Base-by-base conservation (phyloP, 176 grass and related monocot species). In the Areca catechu region DNA sequence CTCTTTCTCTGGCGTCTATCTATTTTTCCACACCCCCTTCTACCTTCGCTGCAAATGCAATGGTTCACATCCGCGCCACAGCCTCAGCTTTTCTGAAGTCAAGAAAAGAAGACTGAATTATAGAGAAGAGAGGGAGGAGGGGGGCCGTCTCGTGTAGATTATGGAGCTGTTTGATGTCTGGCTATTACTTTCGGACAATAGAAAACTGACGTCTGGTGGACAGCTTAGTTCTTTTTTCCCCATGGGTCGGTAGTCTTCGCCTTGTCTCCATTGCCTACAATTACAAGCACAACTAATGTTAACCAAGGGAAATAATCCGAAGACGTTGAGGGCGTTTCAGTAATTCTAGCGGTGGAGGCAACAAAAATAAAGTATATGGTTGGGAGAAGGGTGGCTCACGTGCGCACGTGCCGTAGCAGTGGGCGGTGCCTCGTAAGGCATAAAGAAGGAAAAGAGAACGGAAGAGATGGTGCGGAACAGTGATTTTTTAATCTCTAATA, bases 331-430 rank as follows among this genome's bases (percentile, higher is more conserved):
- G 18, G 54, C n/a, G 60, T 55, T 49, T 37, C 58, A 61, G 70
- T 66, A 60, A 68, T 66, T 58, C 56, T 22, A n/a, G 19, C 25
- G 25, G 28, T 27, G 7, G 20, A 17, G 15, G 9, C 1, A 3
- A 17, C 19, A 50, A 5, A 20, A 19, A 9, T 10, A 21, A 16
- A 37, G 1, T 37, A 7, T 14, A 19, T 0, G 5, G 50, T 16
- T 51, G 19, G n/a, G 53, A 54, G 48, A 57, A 62, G 66, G 56
- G 50, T 64, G 7, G 27, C 62, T 69, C 74, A 77, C 68, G 72
- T 79, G 75, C 54, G 71, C 81, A 88, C 77, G 71, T 85, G 80
- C 71, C 25, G 54, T 66, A 59, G 62, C 77, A 79, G 74, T 65
- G 68, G 74, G 25, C 56, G 70, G 77, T 82, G 70, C 77, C 77